Conservation (phyloP, 2,329 filamentous ascomycete species). For the Botrytis tulipae region DNA sequence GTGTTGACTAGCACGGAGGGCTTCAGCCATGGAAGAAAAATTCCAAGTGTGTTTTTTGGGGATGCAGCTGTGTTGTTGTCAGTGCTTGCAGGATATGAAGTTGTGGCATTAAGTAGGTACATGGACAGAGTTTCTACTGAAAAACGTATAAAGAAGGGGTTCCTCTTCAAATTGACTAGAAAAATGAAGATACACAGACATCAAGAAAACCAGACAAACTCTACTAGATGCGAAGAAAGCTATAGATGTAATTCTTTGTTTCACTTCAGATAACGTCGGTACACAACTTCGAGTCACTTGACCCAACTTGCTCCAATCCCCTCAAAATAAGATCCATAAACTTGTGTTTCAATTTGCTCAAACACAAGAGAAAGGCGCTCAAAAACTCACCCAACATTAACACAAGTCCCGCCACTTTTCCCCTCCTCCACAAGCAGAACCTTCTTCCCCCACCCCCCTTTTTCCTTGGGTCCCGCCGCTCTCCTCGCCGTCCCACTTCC, state of each 20-base stretch:
- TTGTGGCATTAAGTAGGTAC: neutral
- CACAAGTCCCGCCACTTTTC: conserved; percentile 49
- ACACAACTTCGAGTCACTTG: neutral
- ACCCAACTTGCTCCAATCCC: neutral
- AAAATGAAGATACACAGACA: neutral
- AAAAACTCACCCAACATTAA: conserved; percentile 50
- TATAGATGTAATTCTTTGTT: neutral
- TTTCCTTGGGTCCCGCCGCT: conserved; percentile 38
- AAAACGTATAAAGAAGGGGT: neutral
- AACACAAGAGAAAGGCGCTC: neutral
- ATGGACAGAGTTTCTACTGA: neutral
- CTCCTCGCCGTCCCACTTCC: conserved; percentile 49
- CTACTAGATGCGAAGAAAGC: neutral
- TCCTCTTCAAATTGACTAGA: neutral
- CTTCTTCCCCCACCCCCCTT: conserved; percentile 51
- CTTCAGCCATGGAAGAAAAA: conserved; percentile 49
- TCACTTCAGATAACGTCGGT: neutral
- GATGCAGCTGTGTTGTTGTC: conserved; percentile 43
- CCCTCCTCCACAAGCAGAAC: conserved; percentile 51
- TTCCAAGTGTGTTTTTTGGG: conserved; percentile 55
- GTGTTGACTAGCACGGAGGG: conserved; percentile 45
- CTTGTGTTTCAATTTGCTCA: neutral
- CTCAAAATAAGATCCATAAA: neutral
- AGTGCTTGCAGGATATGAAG: neutral
- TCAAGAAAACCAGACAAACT: neutral